Conservation (phyloP, 2,329 filamentous ascomycete species). For the Eutypella sp. region DNA sequence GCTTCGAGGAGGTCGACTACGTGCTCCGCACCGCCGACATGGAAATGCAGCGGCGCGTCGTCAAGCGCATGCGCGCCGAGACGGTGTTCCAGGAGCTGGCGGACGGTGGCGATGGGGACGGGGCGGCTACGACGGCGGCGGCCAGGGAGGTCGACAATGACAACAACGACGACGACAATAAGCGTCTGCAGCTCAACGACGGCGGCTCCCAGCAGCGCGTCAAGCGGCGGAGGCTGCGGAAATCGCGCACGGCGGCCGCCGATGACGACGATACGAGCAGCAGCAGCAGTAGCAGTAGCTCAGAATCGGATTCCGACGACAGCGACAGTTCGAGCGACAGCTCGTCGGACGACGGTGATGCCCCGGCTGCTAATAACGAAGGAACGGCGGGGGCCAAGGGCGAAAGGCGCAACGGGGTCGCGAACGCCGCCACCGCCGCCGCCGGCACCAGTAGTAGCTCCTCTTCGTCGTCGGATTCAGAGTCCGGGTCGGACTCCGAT, state of each 20-base stretch:
- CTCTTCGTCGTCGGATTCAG: constrained; percentile 12
- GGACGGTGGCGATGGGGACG: constrained; percentile 38
- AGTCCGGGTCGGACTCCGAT: constrained; percentile 32
- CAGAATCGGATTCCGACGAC: constrained; percentile 30
- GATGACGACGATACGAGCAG: constrained; percentile 37
- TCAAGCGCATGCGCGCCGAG: constrained; percentile 61
- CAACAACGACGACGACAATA: constrained; percentile 1
- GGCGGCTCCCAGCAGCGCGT: constrained; percentile 38
- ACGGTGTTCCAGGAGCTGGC: constrained; percentile 51
- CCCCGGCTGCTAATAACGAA: too few species aligned
- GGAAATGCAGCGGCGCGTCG: constrained; percentile 48
- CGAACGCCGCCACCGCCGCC: constrained; percentile 26
- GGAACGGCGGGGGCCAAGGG: too few species aligned
- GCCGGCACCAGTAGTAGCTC: constrained; percentile 27
- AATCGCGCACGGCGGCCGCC: constrained; percentile 43
- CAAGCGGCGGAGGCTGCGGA: constrained; percentile 42
- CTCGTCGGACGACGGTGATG: neutral
- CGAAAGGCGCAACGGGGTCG: too few species aligned
- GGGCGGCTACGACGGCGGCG: constrained; percentile 21
- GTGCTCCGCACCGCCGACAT: constrained; percentile 45
- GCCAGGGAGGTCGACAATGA: constrained; percentile 23
- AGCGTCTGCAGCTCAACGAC: constrained; percentile 2
- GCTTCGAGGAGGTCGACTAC: constrained; percentile 49
- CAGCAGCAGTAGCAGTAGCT: constrained; percentile 19
- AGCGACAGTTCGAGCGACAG: constrained; percentile 6